Evolutionary conservation across 2,329 filamentous ascomycete species (phyloP).

Genomic region (Fusarium nodosum): DNA sequence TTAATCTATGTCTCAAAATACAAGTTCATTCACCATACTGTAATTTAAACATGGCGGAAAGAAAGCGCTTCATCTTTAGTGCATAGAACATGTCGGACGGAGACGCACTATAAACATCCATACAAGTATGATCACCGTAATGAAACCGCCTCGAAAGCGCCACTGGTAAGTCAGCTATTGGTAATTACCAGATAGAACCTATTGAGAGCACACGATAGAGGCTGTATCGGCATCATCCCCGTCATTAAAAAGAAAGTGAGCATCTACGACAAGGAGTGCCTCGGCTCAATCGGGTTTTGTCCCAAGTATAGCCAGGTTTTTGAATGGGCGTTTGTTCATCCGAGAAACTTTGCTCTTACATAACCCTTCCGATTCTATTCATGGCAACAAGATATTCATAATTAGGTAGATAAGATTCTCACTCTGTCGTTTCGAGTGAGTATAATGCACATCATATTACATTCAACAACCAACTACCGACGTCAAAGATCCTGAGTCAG

Average conservation of each 20-base stretch:
- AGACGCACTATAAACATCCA: slow-evolving; percentile 21
- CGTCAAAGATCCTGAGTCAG: slow-evolving; percentile 13
- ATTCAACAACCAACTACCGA: slow-evolving; percentile 14
- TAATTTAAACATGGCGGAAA: slow-evolving; percentile 7
- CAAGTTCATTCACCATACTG: slow-evolving; percentile 7
- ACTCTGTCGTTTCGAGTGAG: slow-evolving; percentile 5
- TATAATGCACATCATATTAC: background rate
- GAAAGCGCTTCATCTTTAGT: slow-evolving; percentile 21
- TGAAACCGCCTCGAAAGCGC: slow-evolving; percentile 24
- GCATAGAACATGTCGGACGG: background rate
- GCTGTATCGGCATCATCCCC: slow-evolving; percentile 13
- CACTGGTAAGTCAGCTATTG: slow-evolving; percentile 23
- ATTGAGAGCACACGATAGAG: slow-evolving; percentile 13
- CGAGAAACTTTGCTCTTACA: slow-evolving; percentile 27
- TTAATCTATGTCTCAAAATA: slow-evolving; percentile 4
- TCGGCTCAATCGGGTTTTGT: slow-evolving; percentile 15
- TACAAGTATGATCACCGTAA: slow-evolving; percentile 38
- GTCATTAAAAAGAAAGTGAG: slow-evolving; percentile 25
- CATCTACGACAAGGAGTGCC: slow-evolving; percentile 4
- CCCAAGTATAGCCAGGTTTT: slow-evolving; percentile 21
- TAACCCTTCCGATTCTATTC: slow-evolving; percentile 30
- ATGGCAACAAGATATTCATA: slow-evolving; percentile 7
- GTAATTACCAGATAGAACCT: slow-evolving; percentile 13
- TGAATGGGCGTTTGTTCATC: slow-evolving; percentile 24
- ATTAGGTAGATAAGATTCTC: background rate